Conservation (phyloP, 768 basidiomycete genomes). For the Leccinum rimulosum region DNA sequence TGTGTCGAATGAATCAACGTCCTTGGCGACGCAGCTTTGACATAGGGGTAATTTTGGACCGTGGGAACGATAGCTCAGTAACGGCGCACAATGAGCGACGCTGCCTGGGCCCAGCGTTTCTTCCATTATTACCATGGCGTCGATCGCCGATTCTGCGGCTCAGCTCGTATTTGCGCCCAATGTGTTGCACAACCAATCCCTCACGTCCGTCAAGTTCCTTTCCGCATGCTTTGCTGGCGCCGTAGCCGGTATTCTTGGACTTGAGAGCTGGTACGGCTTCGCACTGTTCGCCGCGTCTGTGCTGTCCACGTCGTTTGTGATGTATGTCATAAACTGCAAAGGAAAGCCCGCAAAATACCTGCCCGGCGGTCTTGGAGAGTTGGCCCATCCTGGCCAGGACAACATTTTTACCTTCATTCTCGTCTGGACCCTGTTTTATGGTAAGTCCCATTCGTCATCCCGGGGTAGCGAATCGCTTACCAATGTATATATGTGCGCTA, state of each 20-base stretch:
- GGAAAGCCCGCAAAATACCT: constrained; percentile 62
- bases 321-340: constrained; percentile 70
- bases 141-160: constrained; percentile 46
- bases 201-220: constrained; percentile 73
- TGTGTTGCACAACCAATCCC: constrained; percentile 57
- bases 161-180: constrained; percentile 69
- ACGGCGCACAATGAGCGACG: not conserved
- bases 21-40: not conserved
- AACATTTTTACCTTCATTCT: constrained; percentile 89
- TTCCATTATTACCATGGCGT: constrained; percentile 37
- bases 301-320: constrained; percentile 60
- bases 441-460: constrained; percentile 41
- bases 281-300: constrained; percentile 69
- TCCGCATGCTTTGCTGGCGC: constrained; percentile 85
- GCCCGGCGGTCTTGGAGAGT: constrained; percentile 59
- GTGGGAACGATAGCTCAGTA: constrained; percentile 9
- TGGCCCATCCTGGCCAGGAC: constrained; percentile 86
- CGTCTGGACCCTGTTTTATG: constrained; percentile 93
- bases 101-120: not conserved
- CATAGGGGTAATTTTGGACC: constrained; percentile 7
- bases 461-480: not conserved
- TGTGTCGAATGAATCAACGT: not conserved
- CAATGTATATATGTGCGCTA: constrained; percentile 2
- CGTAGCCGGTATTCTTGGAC: constrained; percentile 83
- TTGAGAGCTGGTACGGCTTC: constrained; percentile 84